phyloP scores from a whole-genome alignment of 176 grass and related monocot species.

The Phyllostachys edulis region DNA sequence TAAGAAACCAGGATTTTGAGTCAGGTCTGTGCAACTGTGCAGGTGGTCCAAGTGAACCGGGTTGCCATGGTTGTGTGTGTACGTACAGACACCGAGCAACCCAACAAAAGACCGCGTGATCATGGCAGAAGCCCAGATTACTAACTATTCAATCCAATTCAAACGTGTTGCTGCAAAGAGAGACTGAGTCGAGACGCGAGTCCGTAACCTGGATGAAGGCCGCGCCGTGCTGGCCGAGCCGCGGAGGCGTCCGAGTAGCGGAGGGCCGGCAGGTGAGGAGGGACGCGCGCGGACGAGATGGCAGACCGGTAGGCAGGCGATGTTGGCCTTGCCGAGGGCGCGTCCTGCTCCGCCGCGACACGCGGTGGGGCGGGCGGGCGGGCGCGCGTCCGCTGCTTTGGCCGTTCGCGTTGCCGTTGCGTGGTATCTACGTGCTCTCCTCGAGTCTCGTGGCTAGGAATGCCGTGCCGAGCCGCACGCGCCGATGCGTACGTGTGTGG shows the following conservation, averaged over 20 bases:
- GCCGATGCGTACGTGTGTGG: not conserved
- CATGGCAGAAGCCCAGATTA: not conserved
- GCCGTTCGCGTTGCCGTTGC: too few relatives aligned
- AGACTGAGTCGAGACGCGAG: not conserved
- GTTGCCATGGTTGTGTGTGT: not conserved
- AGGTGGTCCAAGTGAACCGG: not conserved
- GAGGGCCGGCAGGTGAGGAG: not conserved
- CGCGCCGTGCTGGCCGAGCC: not conserved
- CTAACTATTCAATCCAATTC: not conserved
- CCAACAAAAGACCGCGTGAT: not conserved
- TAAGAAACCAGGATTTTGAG: not conserved
- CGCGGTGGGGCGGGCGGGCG: too few relatives aligned
- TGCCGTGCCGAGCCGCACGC: too few relatives aligned
- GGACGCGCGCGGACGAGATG: not conserved
- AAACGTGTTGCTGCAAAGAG: not conserved
- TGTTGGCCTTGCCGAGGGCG: too few relatives aligned
- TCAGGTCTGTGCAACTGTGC: not conserved
- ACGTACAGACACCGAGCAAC: not conserved
- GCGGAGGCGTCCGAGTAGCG: too few relatives aligned
- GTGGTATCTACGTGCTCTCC: too few relatives aligned
- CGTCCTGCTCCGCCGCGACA: not conserved
- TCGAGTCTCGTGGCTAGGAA: not conserved
- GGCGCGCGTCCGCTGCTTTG: too few relatives aligned
- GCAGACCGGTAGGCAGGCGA: too few relatives aligned
- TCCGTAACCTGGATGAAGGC: not conserved